Conservation (phyloP, 2,329 filamentous ascomycete genomes). For the Tolypocladium inflatum region DNA sequence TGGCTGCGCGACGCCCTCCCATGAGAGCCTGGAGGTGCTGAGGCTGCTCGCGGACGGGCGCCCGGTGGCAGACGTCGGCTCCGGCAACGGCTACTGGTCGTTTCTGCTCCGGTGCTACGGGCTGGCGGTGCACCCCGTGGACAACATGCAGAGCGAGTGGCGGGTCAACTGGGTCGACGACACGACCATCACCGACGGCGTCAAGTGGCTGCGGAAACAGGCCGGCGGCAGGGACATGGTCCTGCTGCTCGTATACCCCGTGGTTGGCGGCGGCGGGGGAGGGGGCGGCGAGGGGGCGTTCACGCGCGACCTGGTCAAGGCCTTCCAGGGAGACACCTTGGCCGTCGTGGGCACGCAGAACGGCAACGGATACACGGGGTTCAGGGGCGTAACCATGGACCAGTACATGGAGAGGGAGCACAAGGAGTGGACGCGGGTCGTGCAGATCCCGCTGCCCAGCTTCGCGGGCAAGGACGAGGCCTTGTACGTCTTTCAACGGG, state of each 20-base stretch:
- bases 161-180: slow-evolving; percentile 60
- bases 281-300: slow-evolving; percentile 59
- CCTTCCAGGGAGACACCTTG: slow-evolving; percentile 54
- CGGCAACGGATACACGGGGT: slow-evolving; percentile 63
- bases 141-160: slow-evolving; percentile 60
- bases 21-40: slow-evolving; percentile 54
- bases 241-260: slow-evolving; percentile 63
- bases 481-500: slow-evolving; percentile 54
- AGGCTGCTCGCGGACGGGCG: slow-evolving; percentile 42
- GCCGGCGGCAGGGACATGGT: slow-evolving; percentile 44
- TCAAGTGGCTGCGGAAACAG: slow-evolving; percentile 43
- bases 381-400: slow-evolving; percentile 52
- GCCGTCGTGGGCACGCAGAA: slow-evolving; percentile 71
- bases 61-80: slow-evolving; percentile 55
- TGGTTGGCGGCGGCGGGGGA: slow-evolving; percentile 55
- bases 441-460: slow-evolving; percentile 60
- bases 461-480: slow-evolving; percentile 73
- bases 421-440: slow-evolving; percentile 46
- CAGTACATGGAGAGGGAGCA: slow-evolving; percentile 54
- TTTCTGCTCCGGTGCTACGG: slow-evolving; percentile 57
- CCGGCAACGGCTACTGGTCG: slow-evolving; percentile 68
- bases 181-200: slow-evolving; percentile 53
- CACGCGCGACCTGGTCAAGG: slow-evolving; percentile 49
- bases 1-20: slow-evolving; percentile 60
- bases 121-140: slow-evolving; percentile 47